Base-by-base conservation (phyloP, 169 alveolate species). In the Cryptosporidium sp. region DNA sequence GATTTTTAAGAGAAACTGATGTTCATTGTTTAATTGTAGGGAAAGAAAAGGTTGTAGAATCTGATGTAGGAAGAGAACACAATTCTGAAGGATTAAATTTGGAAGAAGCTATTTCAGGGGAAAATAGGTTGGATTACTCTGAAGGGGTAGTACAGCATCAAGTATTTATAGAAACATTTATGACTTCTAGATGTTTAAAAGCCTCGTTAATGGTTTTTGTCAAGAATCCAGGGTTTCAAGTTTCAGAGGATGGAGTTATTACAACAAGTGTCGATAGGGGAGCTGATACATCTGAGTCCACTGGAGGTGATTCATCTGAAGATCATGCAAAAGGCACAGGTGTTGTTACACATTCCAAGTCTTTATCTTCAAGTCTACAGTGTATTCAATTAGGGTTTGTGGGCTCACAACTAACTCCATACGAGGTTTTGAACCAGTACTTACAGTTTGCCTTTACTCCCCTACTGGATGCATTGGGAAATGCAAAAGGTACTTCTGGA, bases 1-100 rank as follows among this genome's bases (percentile, higher is more conserved):
- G 89, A 18, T 94, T 93, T 80, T 35, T 94, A n/a, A 71, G 85
- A 21, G 96, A 94, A 55, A 86, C 91, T 51, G 94, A 93, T 80
- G 87, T 91, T 48, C 93, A 92, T 55, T 84, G 91, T 16, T 87
- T 94, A 65, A 94, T 94, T 10, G 92, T 94, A 8, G 96, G 96
- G 7, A 93, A 93, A 59, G 96, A 93, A 37, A 71, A 51, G 10
- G 89, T 45, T 39, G 23, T 67, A n/a, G 91, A 84, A 16, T 37
- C 92, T 21, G 71, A 29, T 26, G 86, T 35, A 29, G 92, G 58
- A 8, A 35, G 59, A 33, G 70, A 67, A 26, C 23, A 84, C 10
- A 31, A 48, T 52, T 10, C 62, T 16, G 35, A 50, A 51, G 80
- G 86, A 14, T 37, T 41, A 33, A 37, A 68, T 73, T 26, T 51